These are phyloP conservation scores for Podila minutissima DNA, from an alignment of 192 early-diverging fungal species.

Conservation along the genomic window DNA sequence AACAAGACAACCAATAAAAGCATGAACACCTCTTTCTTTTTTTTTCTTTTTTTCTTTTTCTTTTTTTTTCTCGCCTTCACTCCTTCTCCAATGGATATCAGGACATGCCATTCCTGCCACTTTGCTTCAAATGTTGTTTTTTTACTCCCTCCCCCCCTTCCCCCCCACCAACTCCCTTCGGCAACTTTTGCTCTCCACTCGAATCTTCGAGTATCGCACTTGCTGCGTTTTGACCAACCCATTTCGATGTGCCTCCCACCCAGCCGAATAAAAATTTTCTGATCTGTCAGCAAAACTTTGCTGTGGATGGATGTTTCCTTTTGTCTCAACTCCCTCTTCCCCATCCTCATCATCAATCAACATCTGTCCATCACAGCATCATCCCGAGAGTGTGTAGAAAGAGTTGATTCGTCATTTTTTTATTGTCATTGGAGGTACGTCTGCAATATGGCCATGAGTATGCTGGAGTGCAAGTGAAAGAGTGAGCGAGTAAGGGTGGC, in stretches of 20 bases:
- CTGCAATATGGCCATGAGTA: background rate
- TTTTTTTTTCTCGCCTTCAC: background rate
- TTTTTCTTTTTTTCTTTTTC: background rate
- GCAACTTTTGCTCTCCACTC: too few relatives aligned
- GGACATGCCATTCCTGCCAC: too few relatives aligned
- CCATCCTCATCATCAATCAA: background rate
- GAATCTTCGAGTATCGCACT: slow-evolving; percentile 22
- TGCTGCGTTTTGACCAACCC: slow-evolving; percentile 6
- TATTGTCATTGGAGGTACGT: background rate
- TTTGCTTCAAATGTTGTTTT: too few relatives aligned
- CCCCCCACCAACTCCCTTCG: too few relatives aligned
- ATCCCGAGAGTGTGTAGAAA: background rate
- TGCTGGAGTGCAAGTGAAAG: background rate
- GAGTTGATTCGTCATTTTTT: too few relatives aligned
- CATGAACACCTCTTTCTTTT: background rate
- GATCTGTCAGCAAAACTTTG: slow-evolving; percentile 6
- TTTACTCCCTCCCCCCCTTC: too few relatives aligned
- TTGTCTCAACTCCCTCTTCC: background rate
- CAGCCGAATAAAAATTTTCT: slow-evolving; percentile 10
- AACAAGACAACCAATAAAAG: background rate
- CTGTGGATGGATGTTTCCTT: slow-evolving; percentile 37
- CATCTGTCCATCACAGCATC: background rate
- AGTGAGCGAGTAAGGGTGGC: background rate
- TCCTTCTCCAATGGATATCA: background rate
- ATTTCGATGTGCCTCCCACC: background rate